Evolutionary conservation across 371 early-diverging fungal species (phyloP), one percentile per base, ranked within the genome.

Genomic region (Lichtheimia corymbifera): DNA sequence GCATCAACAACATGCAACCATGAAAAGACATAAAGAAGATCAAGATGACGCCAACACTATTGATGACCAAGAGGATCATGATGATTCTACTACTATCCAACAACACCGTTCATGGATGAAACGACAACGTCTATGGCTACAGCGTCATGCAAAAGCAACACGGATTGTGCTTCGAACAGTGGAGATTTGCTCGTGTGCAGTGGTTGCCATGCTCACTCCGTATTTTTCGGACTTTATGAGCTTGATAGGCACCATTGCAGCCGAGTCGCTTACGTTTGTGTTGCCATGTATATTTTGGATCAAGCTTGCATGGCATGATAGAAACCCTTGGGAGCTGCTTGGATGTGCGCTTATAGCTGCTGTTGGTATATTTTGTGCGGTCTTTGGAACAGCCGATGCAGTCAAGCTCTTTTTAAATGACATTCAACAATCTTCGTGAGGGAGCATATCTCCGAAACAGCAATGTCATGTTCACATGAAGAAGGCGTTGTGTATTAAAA

Each of bases 191-290:
- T 61, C 85, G 53, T 83, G 83, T 20, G 79, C 83, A 2, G 25
- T 62, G 13, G 64, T 89, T 47, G 91, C 93, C 14, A 72, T 92
- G 66, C 74, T 85, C 56, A 76, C 93, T n/a, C 91, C 94, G 0
- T 90, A 83, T 70, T 93, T 94, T 66, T 83, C 88, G 30, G 88
- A 91, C 65, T 79, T 93, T 55, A 91, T 93, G 89, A 81, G 87
- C 9, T 69, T 95, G 47, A 63, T 95, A 22, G 94, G 95, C 9
- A 91, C 93, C 5, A 59, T 93, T n/a, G 82, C 89, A 15, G 87
- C 85, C 30, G 88, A 87, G 44, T 73, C 87, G 62, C 77, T 93
- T 47, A 86, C 91, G 12, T 93, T 94, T 71, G 85, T 95, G 17
- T 77, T 93, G 53, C 95, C 95, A 0, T 80, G 90, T 20, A 63